phyloP scores from a whole-genome alignment of 805 yeast genomes.

The Candida gorgasii region DNA sequence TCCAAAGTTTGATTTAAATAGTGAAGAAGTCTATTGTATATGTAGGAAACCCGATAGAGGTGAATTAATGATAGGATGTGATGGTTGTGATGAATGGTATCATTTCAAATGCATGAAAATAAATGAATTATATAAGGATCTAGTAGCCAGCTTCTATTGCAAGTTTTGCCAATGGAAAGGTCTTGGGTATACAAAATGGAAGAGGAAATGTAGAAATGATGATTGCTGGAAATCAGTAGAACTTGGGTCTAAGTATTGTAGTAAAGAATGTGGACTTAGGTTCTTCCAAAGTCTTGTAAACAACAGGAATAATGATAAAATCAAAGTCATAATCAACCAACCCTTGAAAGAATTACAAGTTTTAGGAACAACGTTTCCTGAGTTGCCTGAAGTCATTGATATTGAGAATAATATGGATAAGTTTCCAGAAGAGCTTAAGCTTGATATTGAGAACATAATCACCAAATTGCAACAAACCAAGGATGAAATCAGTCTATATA shows the following conservation, averaged over 20 bases:
- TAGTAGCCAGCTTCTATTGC: slow-evolving; percentile 70
- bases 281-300: slow-evolving; percentile 23
- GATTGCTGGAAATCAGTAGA: slow-evolving; percentile 58
- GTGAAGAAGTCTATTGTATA: slow-evolving; percentile 71
- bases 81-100: slow-evolving; percentile 94
- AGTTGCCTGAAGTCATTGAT: slow-evolving; percentile 31
- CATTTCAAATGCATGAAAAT: slow-evolving; percentile 79
- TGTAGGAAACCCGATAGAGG: slow-evolving; percentile 75
- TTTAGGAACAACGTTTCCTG: slow-evolving; percentile 45
- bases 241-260: slow-evolving; percentile 67
- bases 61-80: slow-evolving; percentile 89
- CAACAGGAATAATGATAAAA: slow-evolving; percentile 2
- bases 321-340: slow-evolving; percentile 19
- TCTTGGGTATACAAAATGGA: slow-evolving; percentile 63
- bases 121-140: slow-evolving; percentile 47
- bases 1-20: slow-evolving; percentile 45
- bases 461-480: slow-evolving; percentile 18
- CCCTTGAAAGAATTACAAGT: slow-evolving; percentile 19
- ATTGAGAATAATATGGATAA: slow-evolving; percentile 19
- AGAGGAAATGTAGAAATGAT: slow-evolving; percentile 66
- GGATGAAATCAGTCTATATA: slow-evolving; percentile 15
- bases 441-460: slow-evolving; percentile 21
- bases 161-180: slow-evolving; percentile 64
- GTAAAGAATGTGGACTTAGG: slow-evolving; percentile 63
- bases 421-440: slow-evolving; percentile 21